Base-by-base conservation (phyloP, 805 yeast species). In the Ogataea saltuana region DNA sequence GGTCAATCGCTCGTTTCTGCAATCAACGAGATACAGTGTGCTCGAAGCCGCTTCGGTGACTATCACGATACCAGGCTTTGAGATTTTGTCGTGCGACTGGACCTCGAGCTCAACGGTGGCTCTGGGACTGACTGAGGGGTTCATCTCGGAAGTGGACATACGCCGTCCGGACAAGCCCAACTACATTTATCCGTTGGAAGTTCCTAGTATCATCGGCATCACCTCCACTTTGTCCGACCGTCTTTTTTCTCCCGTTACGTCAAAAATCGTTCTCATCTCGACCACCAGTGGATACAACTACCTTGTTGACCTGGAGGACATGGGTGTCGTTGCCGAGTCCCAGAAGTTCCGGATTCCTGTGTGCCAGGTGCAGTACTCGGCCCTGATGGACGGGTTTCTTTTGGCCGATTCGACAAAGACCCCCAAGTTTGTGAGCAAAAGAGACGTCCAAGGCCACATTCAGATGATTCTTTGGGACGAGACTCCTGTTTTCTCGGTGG, bases 111-210 rank as follows among this genome's bases (percentile, higher is more conserved):
- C 47, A 6, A 47, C 54, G 2, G 16, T 64, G 11, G 26, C 53
- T 1, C 43, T 55, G 27, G 68, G 67, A 4, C 49, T 62, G 19
- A 47, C 51, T 8, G 49, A 51, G 27, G 69, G 69, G 4, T 51
- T 46, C 16, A 42, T 64, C 11, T 60, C 60, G 0, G 62, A 61
- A 36, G 49, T 57, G 42, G 53, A 59, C 33, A 50, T 61, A 7
- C 27, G 37, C 2, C 31, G 33, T 10, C 52, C 56, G 3, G 28
- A 32, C 5, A 26, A 40, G 11, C 62, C 66, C 2, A 30, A 49
- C 11, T 64, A 48, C 40, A 42, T 64, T 12, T 41, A 51, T 13
- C 50, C 62, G 3, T 42, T 62, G 2, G 54, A 49, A 17, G 20
- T 54, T 10, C 50, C 57, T 5, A 46, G 56, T 20, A 55, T 64